Percentiles rank a stretch among this genome's conserved stretches.
phyloP scores from a whole-genome alignment of 176 grass and related monocot genomes.

The Paspalum notatum region DNA sequence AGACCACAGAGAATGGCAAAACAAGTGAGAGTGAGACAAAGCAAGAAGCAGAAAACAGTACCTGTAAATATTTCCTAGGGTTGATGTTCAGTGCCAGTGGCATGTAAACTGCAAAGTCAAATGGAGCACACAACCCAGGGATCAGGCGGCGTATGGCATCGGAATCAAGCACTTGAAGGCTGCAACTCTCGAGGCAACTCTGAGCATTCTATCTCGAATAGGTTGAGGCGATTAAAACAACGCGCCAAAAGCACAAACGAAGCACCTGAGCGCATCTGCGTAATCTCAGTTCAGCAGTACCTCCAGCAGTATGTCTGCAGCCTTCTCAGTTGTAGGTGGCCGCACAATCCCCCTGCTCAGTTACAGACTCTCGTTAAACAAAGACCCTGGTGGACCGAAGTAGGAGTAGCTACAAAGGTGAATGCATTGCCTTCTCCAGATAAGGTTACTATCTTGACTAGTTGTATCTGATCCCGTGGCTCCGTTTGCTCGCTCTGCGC shows the following conservation, averaged over 20 bases:
- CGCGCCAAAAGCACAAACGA: conserved; percentile 38
- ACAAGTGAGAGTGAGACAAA: not conserved
- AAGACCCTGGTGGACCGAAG: not conserved
- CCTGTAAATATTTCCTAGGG: conserved; percentile 89
- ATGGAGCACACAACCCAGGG: conserved; percentile 70
- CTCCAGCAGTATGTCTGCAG: conserved; percentile 74
- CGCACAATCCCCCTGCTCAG: conserved; percentile 75
- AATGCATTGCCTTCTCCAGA: conserved; percentile 86
- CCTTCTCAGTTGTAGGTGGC: conserved; percentile 74
- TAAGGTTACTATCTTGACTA: conserved; percentile 36
- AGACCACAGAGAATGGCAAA: not conserved
- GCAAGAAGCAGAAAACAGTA: conserved; percentile 16
- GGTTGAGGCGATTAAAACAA: conserved; percentile 53
- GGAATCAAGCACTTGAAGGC: conserved; percentile 67
- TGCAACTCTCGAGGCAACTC: conserved; percentile 79
- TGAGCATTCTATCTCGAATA: conserved; percentile 90
- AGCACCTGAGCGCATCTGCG: conserved; percentile 34
- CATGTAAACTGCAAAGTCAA: conserved; percentile 85
- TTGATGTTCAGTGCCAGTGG: conserved; percentile 77
- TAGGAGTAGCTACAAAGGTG: not conserved
- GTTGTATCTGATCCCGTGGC: conserved; percentile 16
- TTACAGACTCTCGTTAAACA: not conserved
- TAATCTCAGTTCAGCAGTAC: conserved; percentile 56
- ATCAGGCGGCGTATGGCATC: conserved; percentile 57
- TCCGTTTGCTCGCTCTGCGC: conserved; percentile 54